These are phyloP conservation scores for Polyporus tsugae DNA, from an alignment of 1,284 basidiomycete species.

Conservation along the genomic window DNA sequence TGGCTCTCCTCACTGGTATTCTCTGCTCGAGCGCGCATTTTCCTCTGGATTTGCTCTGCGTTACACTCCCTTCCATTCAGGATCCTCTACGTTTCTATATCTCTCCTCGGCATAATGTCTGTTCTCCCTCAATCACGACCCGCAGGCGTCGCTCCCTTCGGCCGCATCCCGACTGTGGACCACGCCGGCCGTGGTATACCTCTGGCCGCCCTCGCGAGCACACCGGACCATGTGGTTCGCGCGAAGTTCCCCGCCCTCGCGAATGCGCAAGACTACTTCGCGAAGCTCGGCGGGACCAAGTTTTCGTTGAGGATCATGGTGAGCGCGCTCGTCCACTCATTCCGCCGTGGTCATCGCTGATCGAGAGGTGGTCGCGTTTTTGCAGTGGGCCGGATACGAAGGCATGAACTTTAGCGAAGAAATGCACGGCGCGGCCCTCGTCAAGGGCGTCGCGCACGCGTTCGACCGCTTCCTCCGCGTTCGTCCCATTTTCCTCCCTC, in stretches of 20 bases:
- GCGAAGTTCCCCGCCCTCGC: neutral
- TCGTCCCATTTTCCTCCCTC: neutral
- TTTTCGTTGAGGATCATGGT: conserved; percentile 1
- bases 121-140: neutral
- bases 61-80: neutral
- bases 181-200: neutral
- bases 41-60: neutral
- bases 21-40: neutral
- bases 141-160: neutral
- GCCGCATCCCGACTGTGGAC: conserved; percentile 1
- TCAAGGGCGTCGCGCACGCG: neutral
- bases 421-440: neutral
- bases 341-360: neutral
- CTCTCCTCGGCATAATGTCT: neutral
- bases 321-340: neutral
- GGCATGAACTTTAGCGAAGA: neutral
- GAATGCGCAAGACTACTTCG: neutral
- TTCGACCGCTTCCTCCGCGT: conserved; percentile 10
- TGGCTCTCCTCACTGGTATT: neutral
- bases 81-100: no score
- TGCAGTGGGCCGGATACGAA: neutral
- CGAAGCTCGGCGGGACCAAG: neutral
- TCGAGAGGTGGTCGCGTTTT: neutral
- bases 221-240: neutral
- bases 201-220: neutral